These are phyloP conservation scores for Lactifluus echinatus DNA, from an alignment of 768 basidiomycete genomes.

Conservation along the genomic window DNA sequence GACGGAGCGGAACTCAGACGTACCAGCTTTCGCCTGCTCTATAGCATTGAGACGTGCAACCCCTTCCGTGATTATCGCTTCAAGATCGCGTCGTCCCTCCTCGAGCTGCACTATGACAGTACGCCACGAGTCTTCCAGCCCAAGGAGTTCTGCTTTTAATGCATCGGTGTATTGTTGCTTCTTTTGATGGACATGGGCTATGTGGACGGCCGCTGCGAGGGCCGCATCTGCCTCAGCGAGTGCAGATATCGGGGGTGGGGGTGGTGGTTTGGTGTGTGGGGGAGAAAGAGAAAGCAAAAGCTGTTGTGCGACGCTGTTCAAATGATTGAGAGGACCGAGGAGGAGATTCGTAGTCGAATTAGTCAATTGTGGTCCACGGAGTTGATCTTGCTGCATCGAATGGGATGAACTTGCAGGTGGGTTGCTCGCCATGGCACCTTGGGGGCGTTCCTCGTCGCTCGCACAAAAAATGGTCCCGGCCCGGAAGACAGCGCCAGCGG, in stretches of 20 bases:
- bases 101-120: constrained; percentile 59
- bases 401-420: neutral
- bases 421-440: neutral
- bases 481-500: too few species aligned
- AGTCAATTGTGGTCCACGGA: neutral
- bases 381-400: neutral
- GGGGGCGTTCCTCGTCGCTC: too few species aligned
- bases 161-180: constrained; percentile 68
- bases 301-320: constrained; percentile 55
- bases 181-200: constrained; percentile 64
- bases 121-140: constrained; percentile 58
- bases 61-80: constrained; percentile 65
- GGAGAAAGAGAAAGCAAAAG: constrained; percentile 71
- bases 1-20: constrained; percentile 16
- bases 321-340: constrained; percentile 49
- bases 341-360: constrained; percentile 55
- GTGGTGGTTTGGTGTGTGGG: constrained; percentile 51
- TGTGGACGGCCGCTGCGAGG: constrained; percentile 55
- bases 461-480: too few species aligned
- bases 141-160: constrained; percentile 61
- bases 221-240: constrained; percentile 57
- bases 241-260: constrained; percentile 44
- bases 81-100: constrained; percentile 57
- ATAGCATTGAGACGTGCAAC: constrained; percentile 63
- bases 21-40: constrained; percentile 63